A percentile compares a stretch with the other conserved stretches of the same genome.
phyloP scores from a whole-genome alignment of 2,329 filamentous ascomycete genomes.

The Alternaria incomplexa region DNA sequence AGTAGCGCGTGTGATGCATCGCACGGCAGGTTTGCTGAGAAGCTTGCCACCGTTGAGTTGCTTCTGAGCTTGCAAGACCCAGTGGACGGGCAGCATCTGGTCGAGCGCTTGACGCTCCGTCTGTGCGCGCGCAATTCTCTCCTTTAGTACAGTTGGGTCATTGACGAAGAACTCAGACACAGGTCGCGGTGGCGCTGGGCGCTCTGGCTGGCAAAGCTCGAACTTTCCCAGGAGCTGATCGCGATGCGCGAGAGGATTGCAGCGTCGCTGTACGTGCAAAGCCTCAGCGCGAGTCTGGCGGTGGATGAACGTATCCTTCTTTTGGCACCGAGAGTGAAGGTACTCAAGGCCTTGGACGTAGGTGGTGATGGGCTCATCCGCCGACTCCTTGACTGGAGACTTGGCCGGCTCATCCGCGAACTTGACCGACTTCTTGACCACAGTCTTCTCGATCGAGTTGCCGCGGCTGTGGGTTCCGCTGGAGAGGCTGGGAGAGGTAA shows the following conservation, averaged over 20 bases:
- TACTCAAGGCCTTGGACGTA: slow-evolving; percentile 90
- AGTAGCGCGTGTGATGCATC: slow-evolving; percentile 61
- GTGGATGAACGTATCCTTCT: slow-evolving; percentile 81
- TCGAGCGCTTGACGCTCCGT: slow-evolving; percentile 81
- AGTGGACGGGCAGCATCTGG: slow-evolving; percentile 67
- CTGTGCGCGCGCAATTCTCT: slow-evolving; percentile 60
- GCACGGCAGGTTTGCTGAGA: slow-evolving; percentile 57
- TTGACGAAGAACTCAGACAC: slow-evolving; percentile 55
- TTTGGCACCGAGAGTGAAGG: slow-evolving; percentile 69
- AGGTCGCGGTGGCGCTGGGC: slow-evolving; percentile 52
- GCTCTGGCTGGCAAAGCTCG: slow-evolving; percentile 65
- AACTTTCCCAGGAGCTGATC: slow-evolving; percentile 86
- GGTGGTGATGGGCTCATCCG: slow-evolving; percentile 66
- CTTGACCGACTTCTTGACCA: slow-evolving; percentile 74
- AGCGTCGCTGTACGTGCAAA: slow-evolving; percentile 81
- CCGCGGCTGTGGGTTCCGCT: slow-evolving; percentile 40
- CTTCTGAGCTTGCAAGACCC: slow-evolving; percentile 67
- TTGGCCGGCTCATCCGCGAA: slow-evolving; percentile 61
- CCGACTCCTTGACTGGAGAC: slow-evolving; percentile 31
- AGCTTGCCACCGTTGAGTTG: slow-evolving; percentile 67
- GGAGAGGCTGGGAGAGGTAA: slow-evolving; percentile 50
- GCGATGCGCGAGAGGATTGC: slow-evolving; percentile 73
- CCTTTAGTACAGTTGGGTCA: slow-evolving; percentile 69
- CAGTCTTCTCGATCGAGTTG: slow-evolving; percentile 48
- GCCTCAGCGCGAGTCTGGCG: slow-evolving; percentile 86